Evolutionary conservation across 1,284 basidiomycete genomes (phyloP).

Genomic region (Flammula alnicola): DNA sequence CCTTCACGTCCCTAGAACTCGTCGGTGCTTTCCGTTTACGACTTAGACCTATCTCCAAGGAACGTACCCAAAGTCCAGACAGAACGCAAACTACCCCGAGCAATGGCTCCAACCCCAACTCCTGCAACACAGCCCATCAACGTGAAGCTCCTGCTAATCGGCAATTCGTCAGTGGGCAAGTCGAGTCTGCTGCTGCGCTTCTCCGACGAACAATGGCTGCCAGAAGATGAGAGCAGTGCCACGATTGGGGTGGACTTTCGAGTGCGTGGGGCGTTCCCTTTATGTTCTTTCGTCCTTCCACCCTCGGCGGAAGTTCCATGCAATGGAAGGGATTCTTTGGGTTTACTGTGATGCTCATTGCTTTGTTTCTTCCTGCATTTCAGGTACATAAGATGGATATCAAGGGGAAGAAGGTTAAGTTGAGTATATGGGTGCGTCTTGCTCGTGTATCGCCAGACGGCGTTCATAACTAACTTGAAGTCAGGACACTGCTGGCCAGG

Average conservation of each 20-base stretch:
- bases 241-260: constrained; percentile 92
- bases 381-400: constrained; percentile 86
- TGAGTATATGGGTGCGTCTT: constrained; percentile 76
- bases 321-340: background rate
- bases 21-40: background rate
- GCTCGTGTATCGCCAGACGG: background rate
- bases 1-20: background rate
- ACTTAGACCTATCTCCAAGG: background rate
- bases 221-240: constrained; percentile 92
- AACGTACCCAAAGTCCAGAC: background rate
- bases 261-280: constrained; percentile 46
- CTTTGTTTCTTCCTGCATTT: constrained; percentile 4
- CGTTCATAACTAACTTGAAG: background rate
- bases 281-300: background rate
- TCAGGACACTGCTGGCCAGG: constrained; percentile 91
- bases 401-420: constrained; percentile 77
- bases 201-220: constrained; percentile 95
- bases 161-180: constrained; percentile 92
- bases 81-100: too few species aligned
- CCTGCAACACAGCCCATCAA: constrained; percentile 49
- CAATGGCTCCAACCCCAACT: constrained; percentile 35
- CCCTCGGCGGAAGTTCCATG: too few species aligned
- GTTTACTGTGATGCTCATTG: background rate
- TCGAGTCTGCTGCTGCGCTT: constrained; percentile 91
- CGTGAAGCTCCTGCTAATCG: constrained; percentile 76